Evolutionary conservation across 1,284 basidiomycete genomes (phyloP), one percentile per base, ranked within the genome.

Genomic region (Ceratobasidium sp.): DNA sequence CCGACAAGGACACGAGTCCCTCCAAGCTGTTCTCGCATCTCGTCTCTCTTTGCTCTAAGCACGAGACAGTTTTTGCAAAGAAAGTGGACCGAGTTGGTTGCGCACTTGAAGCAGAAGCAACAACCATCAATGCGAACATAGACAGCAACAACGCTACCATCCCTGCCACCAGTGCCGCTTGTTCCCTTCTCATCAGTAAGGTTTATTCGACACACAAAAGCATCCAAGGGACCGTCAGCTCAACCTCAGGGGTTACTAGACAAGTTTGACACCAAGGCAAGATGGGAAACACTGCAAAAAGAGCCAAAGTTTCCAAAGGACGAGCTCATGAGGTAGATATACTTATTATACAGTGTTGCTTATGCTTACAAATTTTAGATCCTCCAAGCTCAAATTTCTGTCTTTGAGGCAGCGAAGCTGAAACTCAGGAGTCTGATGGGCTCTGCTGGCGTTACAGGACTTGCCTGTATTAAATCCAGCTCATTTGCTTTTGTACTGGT

Each of bases 241-340:
- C 66, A 2, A 49, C 42, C 12, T 46, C 66, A 1, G 66, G 66
- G 5, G 18, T 42, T 5, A 18, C 42, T 23, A 49, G 75, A 9
- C 69, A 73, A 18, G 18, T 23, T 23, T 70, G 75, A 20, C 39
- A 58, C 20, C n/a, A 46, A 60, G 23, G 42, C 20, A 60, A 55
- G 60, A 33, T 7, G 13, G 79, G 79, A 12, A 80, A 80, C 49
- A 18, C 69, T n/a, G 71, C 68, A 18, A 80, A 79, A 58, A 75
- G 78, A 46, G 75, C 72, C 18, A 46, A 23, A 51, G 72, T 53
- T 15, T 55, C 78, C 42, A 49, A 42, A 28, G 58, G 3, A 7
- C 58, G 39, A 12, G 9, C n/a, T 20, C 15, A 64, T 6, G 40
- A 23, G 61, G 61, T 42, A 40, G 18, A 3, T 42, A 3, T 13